Base-by-base conservation (phyloP, 2,329 filamentous ascomycete species). In the Remersonia thermophila region DNA sequence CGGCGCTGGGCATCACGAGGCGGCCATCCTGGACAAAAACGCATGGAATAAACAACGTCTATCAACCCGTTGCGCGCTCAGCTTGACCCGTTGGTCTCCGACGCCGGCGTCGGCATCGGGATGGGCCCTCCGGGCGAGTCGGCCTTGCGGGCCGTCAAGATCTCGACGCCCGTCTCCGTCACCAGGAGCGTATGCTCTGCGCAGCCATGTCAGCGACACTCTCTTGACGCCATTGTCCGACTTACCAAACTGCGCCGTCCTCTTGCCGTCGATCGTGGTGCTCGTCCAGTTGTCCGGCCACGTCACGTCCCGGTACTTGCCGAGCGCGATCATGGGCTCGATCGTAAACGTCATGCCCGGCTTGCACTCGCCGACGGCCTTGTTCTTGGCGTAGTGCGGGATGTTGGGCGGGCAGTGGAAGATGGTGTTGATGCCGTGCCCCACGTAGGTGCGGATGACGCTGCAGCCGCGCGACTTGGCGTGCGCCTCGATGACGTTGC, bases 201-300 rank as follows among this genome's bases (percentile, higher is more conserved):
- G 18, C 2, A 27, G 3, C 20, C 20, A 5, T 1, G 39, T 44
- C 29, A 46, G 34, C 15, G 10, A 32, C 11, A 23, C 31, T 8
- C 8, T n/a, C 12, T 2, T 2, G 4, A 7, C n/a, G 27, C 27
- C 8, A 29, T 13, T 13, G 5, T n/a, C 8, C 12, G 11, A 60
- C 77, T 58, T 63, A 85, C 80, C 82, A 54, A 98, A 98, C 55
- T 98, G 91, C 8, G 91, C 91, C 12, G 87, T 94, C 55, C 75
- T 69, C 59, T 81, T 83, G 34, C 91, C 91, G 56, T 98, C 91
- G 38, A 79, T 73, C 0, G 91, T 98, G 4, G 84, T 83, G 59
- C 86, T 94, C 1, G 91, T 98, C 91, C 91, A 98, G 65, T 96
- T 85, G 57, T 98, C 91, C 0, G 91, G 91, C 91, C 91, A 98